These are phyloP conservation scores for Phtheirospermum japonicum DNA, from an alignment of 257 asterid genomes.

Conservation along the genomic window DNA sequence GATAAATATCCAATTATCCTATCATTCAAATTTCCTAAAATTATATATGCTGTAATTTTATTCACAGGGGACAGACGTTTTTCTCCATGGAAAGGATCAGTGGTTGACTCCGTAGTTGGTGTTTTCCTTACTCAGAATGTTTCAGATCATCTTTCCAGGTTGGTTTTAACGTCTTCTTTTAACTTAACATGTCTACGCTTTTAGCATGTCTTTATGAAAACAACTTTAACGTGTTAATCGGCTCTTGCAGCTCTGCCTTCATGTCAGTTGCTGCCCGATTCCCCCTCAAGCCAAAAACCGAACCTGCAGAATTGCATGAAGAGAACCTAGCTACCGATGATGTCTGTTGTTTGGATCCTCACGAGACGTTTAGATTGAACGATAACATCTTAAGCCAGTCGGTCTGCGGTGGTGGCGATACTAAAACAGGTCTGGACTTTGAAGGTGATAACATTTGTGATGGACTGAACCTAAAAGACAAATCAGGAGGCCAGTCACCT, in stretches of 20 bases:
- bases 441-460: slow-evolving; percentile 35
- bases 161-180: slow-evolving; percentile 21
- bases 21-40: slow-evolving; percentile 16
- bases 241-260: slow-evolving; percentile 66
- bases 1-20: slow-evolving; percentile 9
- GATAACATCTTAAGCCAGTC: slow-evolving; percentile 36
- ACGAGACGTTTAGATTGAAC: slow-evolving; percentile 41
- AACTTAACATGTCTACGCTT: neutral
- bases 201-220: slow-evolving; percentile 16
- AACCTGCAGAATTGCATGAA: slow-evolving; percentile 37
- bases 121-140: slow-evolving; percentile 80
- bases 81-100: slow-evolving; percentile 81
- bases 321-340: slow-evolving; percentile 35
- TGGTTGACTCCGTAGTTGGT: slow-evolving; percentile 74
- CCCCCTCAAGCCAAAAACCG: slow-evolving; percentile 37
- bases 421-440: slow-evolving; percentile 31
- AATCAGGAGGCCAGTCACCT: slow-evolving; percentile 35
- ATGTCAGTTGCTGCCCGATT: slow-evolving; percentile 64
- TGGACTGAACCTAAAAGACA: slow-evolving; percentile 32
- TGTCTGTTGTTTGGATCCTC: slow-evolving; percentile 41
- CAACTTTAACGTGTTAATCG: slow-evolving; percentile 9
- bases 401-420: slow-evolving; percentile 33
- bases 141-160: slow-evolving; percentile 77
- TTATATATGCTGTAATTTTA: slow-evolving; percentile 23
- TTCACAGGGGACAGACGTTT: slow-evolving; percentile 62